Percentiles rank a stretch among this genome's conserved stretches.
phyloP scores from a whole-genome alignment of 176 grass and related monocot genomes.

The Oryza punctata region DNA sequence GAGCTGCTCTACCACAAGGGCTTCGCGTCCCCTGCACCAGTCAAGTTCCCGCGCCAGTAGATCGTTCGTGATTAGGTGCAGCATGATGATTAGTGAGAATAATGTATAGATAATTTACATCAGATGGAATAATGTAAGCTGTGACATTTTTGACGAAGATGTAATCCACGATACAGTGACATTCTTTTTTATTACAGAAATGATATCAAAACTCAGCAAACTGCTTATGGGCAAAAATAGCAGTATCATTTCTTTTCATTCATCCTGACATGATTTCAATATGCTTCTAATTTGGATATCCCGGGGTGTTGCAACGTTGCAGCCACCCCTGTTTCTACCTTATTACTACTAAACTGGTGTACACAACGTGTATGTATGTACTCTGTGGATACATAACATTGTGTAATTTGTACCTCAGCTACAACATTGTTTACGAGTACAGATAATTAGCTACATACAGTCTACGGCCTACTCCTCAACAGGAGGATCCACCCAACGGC shows the following conservation, averaged over 20 bases:
- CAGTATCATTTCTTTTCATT: not conserved
- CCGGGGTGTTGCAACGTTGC: constrained; percentile 12
- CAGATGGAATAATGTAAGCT: too few species aligned
- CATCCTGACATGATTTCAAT: constrained; percentile 28
- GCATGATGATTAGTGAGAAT: too few species aligned
- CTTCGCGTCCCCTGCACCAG: constrained; percentile 8
- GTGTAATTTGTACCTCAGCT: not conserved
- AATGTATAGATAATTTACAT: too few species aligned
- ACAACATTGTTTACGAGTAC: constrained; percentile 1
- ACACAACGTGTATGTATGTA: constrained; percentile 36
- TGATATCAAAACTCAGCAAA: too few species aligned
- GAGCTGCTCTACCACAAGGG: constrained; percentile 37
- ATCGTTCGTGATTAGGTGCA: too few species aligned
- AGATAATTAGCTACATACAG: constrained; percentile 32
- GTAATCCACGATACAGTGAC: too few species aligned
- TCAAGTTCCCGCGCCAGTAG: not conserved
- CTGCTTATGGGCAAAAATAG: too few species aligned
- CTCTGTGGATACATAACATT: not conserved
- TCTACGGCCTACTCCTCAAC: constrained; percentile 61
- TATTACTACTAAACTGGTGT: constrained; percentile 38
- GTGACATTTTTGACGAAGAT: not conserved
- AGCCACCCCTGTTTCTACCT: constrained; percentile 18
- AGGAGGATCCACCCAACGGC: constrained; percentile 85
- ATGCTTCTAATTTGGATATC: constrained; percentile 2
- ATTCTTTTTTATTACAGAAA: too few species aligned